These are phyloP conservation scores for Thraustotheca clavata DNA, from an alignment of 352 stramenopile species.

Conservation along the genomic window DNA sequence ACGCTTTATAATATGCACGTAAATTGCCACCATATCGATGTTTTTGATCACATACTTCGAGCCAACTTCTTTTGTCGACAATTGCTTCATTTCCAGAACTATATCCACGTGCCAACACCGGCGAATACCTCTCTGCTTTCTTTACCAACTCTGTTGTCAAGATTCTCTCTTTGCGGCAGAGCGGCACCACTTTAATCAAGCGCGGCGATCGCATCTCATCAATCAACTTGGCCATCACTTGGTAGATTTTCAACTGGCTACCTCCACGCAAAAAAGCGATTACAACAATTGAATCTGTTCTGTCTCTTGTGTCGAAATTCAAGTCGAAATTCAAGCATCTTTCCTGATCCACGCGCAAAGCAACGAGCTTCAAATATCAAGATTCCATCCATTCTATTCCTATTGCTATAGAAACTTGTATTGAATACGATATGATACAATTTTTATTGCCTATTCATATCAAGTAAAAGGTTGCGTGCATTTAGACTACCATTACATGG, in stretches of 20 bases:
- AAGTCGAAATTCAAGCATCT: no score
- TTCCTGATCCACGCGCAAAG: no score
- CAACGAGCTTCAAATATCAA: no score
- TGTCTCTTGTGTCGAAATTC: no score
- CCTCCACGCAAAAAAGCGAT: no score
- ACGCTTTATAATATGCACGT: conserved; percentile 95
- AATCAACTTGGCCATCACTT: no score
- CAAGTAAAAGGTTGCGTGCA: not conserved
- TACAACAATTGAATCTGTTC: not conserved
- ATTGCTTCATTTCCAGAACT: conserved; percentile 83
- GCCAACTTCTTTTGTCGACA: conserved; percentile 84
- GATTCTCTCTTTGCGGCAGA: not conserved
- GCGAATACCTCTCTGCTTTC: conserved; percentile 79
- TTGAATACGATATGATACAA: no score
- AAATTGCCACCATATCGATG: conserved; percentile 93
- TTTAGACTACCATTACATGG: not conserved
- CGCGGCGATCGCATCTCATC: no score
- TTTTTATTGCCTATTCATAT: no score
- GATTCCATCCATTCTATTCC: no score
- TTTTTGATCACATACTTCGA: conserved; percentile 84
- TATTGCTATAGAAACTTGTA: no score
- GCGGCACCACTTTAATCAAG: not conserved
- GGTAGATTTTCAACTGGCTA: no score
- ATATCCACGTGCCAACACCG: conserved; percentile 81
- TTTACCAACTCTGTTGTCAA: conserved; percentile 58